phyloP scores from a whole-genome alignment of 176 grass and related monocot species.

The Secale cereale region DNA sequence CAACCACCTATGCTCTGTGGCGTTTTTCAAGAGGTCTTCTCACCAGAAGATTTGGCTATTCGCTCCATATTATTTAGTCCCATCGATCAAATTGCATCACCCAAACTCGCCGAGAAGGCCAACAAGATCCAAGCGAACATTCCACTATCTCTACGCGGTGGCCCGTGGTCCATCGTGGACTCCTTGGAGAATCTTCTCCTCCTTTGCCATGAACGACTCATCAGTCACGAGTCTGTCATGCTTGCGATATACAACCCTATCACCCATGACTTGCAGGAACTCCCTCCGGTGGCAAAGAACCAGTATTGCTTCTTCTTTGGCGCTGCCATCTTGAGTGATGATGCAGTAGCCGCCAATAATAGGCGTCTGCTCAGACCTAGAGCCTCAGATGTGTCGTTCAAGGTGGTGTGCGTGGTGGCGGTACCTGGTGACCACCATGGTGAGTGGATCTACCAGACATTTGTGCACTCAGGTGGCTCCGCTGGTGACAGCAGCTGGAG shows the following conservation, averaged over 20 bases:
- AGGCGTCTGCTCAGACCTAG: no score
- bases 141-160: neutral
- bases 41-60: no score
- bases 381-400: neutral
- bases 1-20: neutral
- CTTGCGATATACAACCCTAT: neutral
- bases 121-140: neutral
- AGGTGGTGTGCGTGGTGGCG: neutral
- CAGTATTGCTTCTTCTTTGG: neutral
- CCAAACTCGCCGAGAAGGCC: neutral
- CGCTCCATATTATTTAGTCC: neutral
- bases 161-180: neutral
- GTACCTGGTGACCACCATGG: neutral
- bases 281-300: neutral
- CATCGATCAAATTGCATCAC: neutral
- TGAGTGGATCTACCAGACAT: neutral
- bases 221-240: rapidly evolving
- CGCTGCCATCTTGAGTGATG: neutral
- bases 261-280: neutral
- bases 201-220: neutral
- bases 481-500: neutral
- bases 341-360: neutral
- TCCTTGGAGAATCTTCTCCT: neutral
- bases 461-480: neutral
- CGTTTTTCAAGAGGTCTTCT: neutral